phyloP scores from a whole-genome alignment of 345 rosid genomes.

The Eutrema yunnanense region DNA sequence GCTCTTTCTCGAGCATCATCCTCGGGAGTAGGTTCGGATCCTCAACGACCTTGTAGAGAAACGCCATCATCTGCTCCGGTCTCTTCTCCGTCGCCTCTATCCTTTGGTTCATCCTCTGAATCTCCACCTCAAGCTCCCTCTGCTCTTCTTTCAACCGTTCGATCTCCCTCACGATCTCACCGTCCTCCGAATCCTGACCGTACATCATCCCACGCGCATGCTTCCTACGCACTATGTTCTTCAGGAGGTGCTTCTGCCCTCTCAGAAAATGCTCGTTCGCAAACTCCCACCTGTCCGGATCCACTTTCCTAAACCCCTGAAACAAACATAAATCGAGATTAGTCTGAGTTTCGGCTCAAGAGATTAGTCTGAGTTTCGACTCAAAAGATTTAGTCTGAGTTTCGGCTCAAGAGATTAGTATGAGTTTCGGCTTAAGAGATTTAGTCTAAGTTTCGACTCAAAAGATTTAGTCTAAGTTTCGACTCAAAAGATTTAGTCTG shows the following conservation, averaged over 20 bases:
- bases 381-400: too few species aligned
- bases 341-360: too few species aligned
- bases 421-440: too few species aligned
- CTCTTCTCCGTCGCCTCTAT: conserved; percentile 79
- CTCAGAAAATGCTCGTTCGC: conserved; percentile 84
- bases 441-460: too few species aligned
- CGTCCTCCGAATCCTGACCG: conserved; percentile 46
- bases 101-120: conserved; percentile 60
- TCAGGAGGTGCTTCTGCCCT: conserved; percentile 73
- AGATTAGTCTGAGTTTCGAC: too few species aligned
- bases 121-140: conserved; percentile 47
- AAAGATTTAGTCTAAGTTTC: too few species aligned
- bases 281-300: conserved; percentile 93
- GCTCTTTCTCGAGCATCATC: conserved; percentile 55
- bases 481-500: too few species aligned
- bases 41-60: conserved; percentile 65
- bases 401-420: not conserved
- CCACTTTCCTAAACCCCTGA: conserved; percentile 90
- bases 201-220: conserved; percentile 39
- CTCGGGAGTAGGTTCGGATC: conserved; percentile 77
- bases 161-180: conserved; percentile 62
- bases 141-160: conserved; percentile 75
- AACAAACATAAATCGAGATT: too few species aligned
- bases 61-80: conserved; percentile 91
- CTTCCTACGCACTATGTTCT: conserved; percentile 68